Evolutionary conservation across 768 basidiomycete genomes (phyloP), one percentile per base, ranked within the genome.

Genomic region (Boletus sp.): DNA sequence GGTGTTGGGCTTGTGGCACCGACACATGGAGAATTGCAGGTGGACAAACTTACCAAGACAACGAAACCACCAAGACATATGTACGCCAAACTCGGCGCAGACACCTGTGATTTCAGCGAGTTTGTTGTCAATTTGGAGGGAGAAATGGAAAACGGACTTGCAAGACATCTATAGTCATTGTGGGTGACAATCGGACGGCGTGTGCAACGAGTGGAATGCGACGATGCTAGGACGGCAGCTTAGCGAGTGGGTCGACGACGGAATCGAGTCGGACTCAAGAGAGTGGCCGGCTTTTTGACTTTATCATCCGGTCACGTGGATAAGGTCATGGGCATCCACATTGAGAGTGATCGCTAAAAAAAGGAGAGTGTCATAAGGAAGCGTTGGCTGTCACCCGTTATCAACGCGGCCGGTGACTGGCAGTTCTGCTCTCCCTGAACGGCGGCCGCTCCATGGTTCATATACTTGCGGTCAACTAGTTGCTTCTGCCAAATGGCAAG

Each of bases 41-140:
- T 0, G 2, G 36, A 32, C 7, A 42, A 29, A 61, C 78, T 37
- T 53, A 82, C 80, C 10, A 74, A 71, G 33, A 82, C 79, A 30
- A 77, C 75, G 48, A 82, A 82, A 4, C 80, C 86, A 4, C 86
- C 87, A 1, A 89, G 68, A 55, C 82, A 81, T 24, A 83, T 82
- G 62, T 89, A 89, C 10, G 83, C 82, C 59, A 87, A 61, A 18
- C 81, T 75, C 1, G 82, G 68, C 30, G 76, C 64, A 1, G 84
- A 78, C 3, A 82, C 75, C 88, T 89, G 65, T 20, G 9, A 37
- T 54, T 55, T 58, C 58, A 49, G 56, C 61, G 59, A 69, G 68
- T 73, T 62, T 62, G 62, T 61, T 18, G 50, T 58, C 49, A 28
- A 54, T 28, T 12, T 6, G 10, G 47, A 20, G 9, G 11, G 15